Conservation (phyloP, 1,139 yeast genomes). For the Geotrichum fermentans region DNA sequence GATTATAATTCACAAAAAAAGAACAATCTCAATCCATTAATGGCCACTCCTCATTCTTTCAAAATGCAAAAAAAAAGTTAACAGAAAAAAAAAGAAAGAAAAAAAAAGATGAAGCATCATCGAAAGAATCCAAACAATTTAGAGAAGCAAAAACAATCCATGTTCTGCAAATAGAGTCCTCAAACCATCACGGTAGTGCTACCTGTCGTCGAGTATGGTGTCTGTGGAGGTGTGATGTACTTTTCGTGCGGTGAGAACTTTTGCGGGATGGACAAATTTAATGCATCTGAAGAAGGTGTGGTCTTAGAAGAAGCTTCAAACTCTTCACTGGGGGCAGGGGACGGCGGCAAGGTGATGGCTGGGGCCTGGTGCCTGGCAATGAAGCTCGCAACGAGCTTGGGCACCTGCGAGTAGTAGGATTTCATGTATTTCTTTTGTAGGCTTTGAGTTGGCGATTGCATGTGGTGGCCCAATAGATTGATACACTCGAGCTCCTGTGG, state of each 20-base stretch:
- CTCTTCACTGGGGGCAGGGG: slow-evolving; percentile 27
- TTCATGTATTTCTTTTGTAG: slow-evolving; percentile 38
- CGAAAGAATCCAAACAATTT: too few relatives aligned
- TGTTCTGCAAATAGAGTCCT: too few relatives aligned
- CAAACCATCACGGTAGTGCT: too few relatives aligned
- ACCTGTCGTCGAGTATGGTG: too few relatives aligned
- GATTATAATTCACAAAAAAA: too few relatives aligned
- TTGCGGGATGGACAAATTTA: neutral
- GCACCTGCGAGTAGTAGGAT: slow-evolving; percentile 29
- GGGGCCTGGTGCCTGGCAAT: slow-evolving; percentile 26
- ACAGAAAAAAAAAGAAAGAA: too few relatives aligned
- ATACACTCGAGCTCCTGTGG: slow-evolving; percentile 2
- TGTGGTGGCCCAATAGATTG: slow-evolving; percentile 26
- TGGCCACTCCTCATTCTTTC: too few relatives aligned
- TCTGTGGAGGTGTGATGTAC: slow-evolving; percentile 19
- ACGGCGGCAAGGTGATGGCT: slow-evolving; percentile 24
- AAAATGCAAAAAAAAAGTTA: too few relatives aligned
- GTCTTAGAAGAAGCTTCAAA: slow-evolving; percentile 22
- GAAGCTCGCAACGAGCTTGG: slow-evolving; percentile 31
- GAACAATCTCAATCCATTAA: too few relatives aligned
- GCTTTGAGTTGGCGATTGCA: slow-evolving; percentile 37
- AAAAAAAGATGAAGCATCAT: too few relatives aligned
- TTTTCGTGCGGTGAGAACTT: neutral
- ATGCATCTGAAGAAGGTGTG: slow-evolving; percentile 9
- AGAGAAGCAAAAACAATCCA: too few relatives aligned